A percentile compares a stretch with the other conserved stretches of the same genome.
phyloP scores from a whole-genome alignment of 208 protist species.

The Trypanosoma mega region DNA sequence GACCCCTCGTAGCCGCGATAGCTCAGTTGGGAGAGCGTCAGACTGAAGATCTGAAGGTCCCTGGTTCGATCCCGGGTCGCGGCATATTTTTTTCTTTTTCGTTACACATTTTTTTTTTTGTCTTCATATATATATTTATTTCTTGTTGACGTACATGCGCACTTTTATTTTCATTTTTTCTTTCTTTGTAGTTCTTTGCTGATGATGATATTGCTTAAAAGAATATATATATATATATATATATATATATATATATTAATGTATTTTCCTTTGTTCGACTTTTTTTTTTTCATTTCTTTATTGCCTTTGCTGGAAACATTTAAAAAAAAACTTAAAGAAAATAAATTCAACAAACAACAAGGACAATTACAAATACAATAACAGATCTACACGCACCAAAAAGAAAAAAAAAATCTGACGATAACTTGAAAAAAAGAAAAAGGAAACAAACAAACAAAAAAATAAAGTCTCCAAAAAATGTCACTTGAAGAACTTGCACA shows the following conservation, averaged over 20 bases:
- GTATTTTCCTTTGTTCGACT: slow-evolving; percentile 12
- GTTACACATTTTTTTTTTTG: not conserved
- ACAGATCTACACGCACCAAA: too few relatives aligned
- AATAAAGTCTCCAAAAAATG: slow-evolving; percentile 12
- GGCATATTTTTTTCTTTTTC: slow-evolving; percentile 51
- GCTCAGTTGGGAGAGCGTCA: slow-evolving; percentile 90
- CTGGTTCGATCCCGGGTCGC: slow-evolving; percentile 86
- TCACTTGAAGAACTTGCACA: slow-evolving; percentile 41
- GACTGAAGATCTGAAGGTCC: slow-evolving; percentile 91
- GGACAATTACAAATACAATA: too few relatives aligned
- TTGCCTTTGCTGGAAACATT: too few relatives aligned
- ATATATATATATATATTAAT: slow-evolving; percentile 9
- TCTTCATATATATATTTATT: slow-evolving; percentile 8
- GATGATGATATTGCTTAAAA: slow-evolving; percentile 3
- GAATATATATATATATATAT: slow-evolving; percentile 1
- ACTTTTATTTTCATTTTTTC: not conserved
- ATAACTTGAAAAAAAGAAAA: slow-evolving; percentile 15
- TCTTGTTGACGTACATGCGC: slow-evolving; percentile 6
- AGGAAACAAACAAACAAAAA: not conserved
- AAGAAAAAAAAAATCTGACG: slow-evolving; percentile 8
- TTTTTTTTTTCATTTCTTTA: not conserved
- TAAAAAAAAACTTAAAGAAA: too few relatives aligned
- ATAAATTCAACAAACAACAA: too few relatives aligned
- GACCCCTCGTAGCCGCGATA: slow-evolving; percentile 49
- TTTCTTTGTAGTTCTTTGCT: slow-evolving; percentile 5